Evolutionary conservation across 495 filamentous ascomycete genomes (phyloP).

Genomic region (Aspergillus carlsbadensis): DNA sequence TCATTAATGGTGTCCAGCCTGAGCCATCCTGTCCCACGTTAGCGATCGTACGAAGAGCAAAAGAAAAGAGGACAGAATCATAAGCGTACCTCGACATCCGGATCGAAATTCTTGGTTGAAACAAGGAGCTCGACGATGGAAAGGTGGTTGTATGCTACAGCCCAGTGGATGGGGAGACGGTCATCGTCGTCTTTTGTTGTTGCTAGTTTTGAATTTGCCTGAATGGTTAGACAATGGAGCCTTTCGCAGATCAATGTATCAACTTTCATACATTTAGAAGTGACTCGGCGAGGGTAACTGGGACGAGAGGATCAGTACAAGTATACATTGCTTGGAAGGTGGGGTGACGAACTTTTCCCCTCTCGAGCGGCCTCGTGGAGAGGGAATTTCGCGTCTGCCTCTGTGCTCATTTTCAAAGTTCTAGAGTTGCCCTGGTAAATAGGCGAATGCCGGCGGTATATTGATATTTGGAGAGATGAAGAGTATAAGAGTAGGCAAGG

Average conservation of each 20-base stretch:
- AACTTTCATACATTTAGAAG: slow-evolving; percentile 60
- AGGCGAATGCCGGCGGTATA: too few species aligned
- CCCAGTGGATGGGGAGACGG: slow-evolving; percentile 94
- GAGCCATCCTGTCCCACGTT: slow-evolving; percentile 63
- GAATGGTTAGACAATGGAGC: not conserved
- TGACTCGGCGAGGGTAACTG: slow-evolving; percentile 70
- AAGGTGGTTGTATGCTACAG: slow-evolving; percentile 77
- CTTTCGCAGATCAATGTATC: not conserved
- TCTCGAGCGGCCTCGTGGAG: slow-evolving; percentile 89
- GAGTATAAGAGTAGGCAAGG: too few species aligned
- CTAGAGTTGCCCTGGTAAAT: not conserved
- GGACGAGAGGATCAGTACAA: slow-evolving; percentile 2
- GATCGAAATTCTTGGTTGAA: slow-evolving; percentile 72
- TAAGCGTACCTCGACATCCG: slow-evolving; percentile 74
- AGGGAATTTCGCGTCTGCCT: slow-evolving; percentile 62
- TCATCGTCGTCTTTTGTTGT: slow-evolving; percentile 79
- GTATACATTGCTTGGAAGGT: slow-evolving; percentile 8
- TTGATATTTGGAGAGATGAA: too few species aligned
- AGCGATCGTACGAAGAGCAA: not conserved
- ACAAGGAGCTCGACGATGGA: slow-evolving; percentile 71
- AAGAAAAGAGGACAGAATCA: slow-evolving; percentile 2
- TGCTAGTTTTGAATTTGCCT: slow-evolving; percentile 81
- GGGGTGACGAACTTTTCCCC: slow-evolving; percentile 66
- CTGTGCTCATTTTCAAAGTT: slow-evolving; percentile 35
- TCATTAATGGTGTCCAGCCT: slow-evolving; percentile 96